Percentiles rank a stretch among this genome's conserved stretches.
phyloP scores from a whole-genome alignment of 1,284 basidiomycete species.

The Fomitopsis schrenkii region DNA sequence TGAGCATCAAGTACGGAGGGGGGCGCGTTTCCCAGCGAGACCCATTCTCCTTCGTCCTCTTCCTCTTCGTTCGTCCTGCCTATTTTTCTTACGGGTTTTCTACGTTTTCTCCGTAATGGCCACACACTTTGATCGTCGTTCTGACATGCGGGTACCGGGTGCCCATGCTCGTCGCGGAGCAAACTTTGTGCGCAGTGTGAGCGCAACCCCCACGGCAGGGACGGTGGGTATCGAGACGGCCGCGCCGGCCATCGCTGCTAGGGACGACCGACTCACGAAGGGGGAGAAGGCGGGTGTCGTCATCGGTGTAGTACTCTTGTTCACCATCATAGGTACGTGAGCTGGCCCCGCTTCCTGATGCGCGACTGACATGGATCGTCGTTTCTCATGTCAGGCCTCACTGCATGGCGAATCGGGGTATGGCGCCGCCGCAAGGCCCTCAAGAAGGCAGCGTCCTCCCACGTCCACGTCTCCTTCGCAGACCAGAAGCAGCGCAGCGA shows the following conservation, averaged over 20 bases:
- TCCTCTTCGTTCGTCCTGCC: background rate
- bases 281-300: constrained; percentile 5
- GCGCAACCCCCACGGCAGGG: background rate
- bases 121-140: background rate
- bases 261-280: background rate
- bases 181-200: background rate
- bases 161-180: constrained; percentile 1
- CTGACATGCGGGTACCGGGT: background rate
- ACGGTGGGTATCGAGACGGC: background rate
- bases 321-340: background rate
- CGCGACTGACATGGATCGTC: background rate
- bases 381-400: constrained; percentile 21
- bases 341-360: background rate
- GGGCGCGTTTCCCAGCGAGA: background rate
- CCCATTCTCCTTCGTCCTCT: background rate
- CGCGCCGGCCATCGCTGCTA: background rate
- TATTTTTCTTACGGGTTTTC: background rate
- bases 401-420: constrained; percentile 27
- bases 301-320: constrained; percentile 1
- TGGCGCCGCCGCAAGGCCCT: constrained; percentile 20
- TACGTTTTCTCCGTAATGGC: constrained; percentile 2
- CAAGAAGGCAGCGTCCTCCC: constrained; percentile 16
- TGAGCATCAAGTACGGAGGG: background rate
- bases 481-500: background rate
- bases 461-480: constrained; percentile 8